phyloP scores from a whole-genome alignment of 257 asterid genomes.

The Solanum bulbocastanum region DNA sequence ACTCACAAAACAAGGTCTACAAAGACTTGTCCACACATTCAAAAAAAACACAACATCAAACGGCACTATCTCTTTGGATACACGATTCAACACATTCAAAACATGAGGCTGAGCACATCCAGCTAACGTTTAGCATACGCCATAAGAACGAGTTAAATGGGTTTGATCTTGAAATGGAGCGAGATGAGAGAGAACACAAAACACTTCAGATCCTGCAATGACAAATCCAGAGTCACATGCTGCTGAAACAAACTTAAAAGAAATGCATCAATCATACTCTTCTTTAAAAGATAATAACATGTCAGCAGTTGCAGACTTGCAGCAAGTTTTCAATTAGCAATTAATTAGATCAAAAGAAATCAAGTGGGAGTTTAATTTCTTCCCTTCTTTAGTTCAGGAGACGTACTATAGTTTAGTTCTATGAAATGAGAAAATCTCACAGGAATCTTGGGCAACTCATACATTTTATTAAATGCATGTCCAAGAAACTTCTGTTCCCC shows the following conservation, averaged over 20 bases:
- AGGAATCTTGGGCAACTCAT: not conserved
- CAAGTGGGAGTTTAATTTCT: not conserved
- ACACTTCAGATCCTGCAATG: conserved; percentile 81
- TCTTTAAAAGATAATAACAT: not conserved
- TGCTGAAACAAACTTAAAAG: not conserved
- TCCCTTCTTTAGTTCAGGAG: not conserved
- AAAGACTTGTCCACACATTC: not conserved
- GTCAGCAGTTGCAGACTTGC: not conserved
- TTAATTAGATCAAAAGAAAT: not conserved
- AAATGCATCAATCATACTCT: not conserved
- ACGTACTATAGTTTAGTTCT: not conserved
- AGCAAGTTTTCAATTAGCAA: not conserved
- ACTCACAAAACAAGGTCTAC: not conserved
- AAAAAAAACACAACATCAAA: not conserved
- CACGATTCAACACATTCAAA: not conserved
- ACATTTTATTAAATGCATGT: not conserved
- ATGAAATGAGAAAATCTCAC: not conserved
- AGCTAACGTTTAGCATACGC: not conserved
- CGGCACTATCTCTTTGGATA: not conserved
- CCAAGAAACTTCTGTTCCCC: not conserved
- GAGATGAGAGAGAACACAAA: conserved; percentile 83
- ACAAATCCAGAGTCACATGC: not conserved
- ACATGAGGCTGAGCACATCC: not conserved
- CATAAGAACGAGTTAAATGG: conserved; percentile 27
- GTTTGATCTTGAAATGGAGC: conserved; percentile 85